Percentiles rank a stretch among this genome's conserved stretches.
Conservation (phyloP, 129 eudicot genomes). For the Saposhnikovia divaricata region DNA sequence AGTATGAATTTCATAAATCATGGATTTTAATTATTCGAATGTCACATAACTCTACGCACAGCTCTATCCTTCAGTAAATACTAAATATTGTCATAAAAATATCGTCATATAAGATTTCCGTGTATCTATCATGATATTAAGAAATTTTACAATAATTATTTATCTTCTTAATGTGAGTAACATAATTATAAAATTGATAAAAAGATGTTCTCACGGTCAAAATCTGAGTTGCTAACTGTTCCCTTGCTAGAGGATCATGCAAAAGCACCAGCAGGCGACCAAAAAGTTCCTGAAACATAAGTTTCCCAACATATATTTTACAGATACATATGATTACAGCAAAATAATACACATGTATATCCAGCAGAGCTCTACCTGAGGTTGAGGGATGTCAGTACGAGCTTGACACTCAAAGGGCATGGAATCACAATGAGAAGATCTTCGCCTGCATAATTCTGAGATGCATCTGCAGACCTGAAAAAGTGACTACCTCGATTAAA, state of each 20-base stretch:
- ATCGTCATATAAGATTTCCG: not conserved
- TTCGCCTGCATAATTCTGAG: constrained; percentile 81
- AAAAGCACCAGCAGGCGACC: constrained; percentile 88
- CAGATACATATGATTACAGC: constrained; percentile 9
- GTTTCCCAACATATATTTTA: not conserved
- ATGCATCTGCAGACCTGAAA: constrained; percentile 99
- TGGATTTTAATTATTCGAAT: not conserved
- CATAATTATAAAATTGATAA: not conserved
- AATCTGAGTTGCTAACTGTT: constrained; percentile 85
- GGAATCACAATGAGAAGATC: constrained; percentile 42
- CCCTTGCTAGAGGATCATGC: constrained; percentile 96
- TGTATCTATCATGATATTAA: not conserved
- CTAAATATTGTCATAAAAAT: not conserved
- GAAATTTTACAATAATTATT: not conserved
- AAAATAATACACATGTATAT: constrained; percentile 5
- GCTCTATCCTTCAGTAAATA: not conserved
- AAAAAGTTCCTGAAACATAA: constrained; percentile 69
- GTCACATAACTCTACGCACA: not conserved
- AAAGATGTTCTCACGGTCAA: constrained; percentile 47
- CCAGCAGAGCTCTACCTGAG: constrained; percentile 53
- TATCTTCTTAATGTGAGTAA: not conserved
- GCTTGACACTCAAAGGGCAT: constrained; percentile 80
- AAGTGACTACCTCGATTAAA: constrained; percentile 6
- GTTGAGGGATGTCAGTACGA: constrained; percentile 79
- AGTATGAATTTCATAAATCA: not conserved